Evolutionary conservation across 2,329 filamentous ascomycete genomes (phyloP).

Genomic region (Dendryphion nanum): DNA sequence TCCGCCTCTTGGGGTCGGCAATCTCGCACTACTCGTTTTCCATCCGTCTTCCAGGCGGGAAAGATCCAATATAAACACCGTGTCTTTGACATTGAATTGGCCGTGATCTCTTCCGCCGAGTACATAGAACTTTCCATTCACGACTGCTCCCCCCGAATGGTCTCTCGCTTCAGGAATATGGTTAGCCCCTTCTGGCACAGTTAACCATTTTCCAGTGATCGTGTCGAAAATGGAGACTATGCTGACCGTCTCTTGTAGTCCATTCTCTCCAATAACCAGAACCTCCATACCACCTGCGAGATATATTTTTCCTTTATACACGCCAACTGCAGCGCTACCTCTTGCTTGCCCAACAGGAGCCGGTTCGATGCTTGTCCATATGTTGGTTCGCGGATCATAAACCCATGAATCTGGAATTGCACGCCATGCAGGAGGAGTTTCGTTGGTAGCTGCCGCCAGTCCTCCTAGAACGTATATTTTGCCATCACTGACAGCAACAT

Average conservation of each 20-base stretch:
- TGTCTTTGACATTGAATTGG: conserved; percentile 14
- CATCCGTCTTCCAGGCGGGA: conserved; percentile 17
- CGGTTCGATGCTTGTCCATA: conserved; percentile 8
- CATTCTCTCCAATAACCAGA: conserved; percentile 5
- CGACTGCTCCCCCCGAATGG: conserved; percentile 23
- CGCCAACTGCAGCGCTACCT: conserved; percentile 21
- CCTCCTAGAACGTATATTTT: conserved; percentile 26
- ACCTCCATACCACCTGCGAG: conserved; percentile 20
- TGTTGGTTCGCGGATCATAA: conserved; percentile 13
- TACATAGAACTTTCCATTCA: conserved; percentile 21
- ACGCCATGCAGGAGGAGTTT: conserved; percentile 9
- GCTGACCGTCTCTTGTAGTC: conserved; percentile 8
- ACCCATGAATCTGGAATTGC: conserved; percentile 11
- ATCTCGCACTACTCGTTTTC: conserved; percentile 11
- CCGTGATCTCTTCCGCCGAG: conserved; percentile 19
- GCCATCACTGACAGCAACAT: conserved; percentile 17
- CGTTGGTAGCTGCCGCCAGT: conserved; percentile 5
- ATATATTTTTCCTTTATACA: conserved; percentile 14
- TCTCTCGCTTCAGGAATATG: conserved; percentile 20
- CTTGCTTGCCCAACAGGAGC: conserved; percentile 8
- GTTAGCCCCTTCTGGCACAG: conserved; percentile 4
- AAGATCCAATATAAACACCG: conserved; percentile 23
- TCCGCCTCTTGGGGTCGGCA: conserved; percentile 26
- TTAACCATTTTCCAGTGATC: conserved; percentile 8
- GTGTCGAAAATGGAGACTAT: conserved; percentile 20